phyloP scores from a whole-genome alignment of 306 rosid genomes.

The Cucumis melo region DNA sequence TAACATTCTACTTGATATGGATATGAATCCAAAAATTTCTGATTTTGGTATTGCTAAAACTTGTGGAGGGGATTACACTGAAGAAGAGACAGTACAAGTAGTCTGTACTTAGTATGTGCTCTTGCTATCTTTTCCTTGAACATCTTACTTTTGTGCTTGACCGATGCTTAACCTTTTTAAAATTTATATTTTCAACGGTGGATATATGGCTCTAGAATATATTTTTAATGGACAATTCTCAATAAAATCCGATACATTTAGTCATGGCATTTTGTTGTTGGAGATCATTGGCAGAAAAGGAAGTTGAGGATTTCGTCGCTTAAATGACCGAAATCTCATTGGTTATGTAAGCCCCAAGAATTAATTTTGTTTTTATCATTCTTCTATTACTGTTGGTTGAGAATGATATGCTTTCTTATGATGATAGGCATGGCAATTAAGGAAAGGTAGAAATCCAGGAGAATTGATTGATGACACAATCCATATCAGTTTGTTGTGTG shows the following conservation, averaged over 20 bases:
- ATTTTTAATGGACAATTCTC: conserved; percentile 13
- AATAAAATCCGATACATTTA: conserved; percentile 7
- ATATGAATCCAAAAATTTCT: too few relatives aligned
- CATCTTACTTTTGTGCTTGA: neutral
- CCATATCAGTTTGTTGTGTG: conserved; percentile 12
- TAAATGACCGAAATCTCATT: neutral
- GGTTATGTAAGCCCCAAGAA: neutral
- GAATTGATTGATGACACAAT: conserved; percentile 10
- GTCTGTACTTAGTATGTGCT: too few relatives aligned
- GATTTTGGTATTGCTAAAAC: too few relatives aligned
- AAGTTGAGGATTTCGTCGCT: conserved; percentile 1
- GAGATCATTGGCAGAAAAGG: conserved; percentile 15
- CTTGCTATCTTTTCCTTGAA: neutral
- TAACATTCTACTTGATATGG: too few relatives aligned
- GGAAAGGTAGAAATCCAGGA: conserved; percentile 8
- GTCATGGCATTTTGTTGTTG: conserved; percentile 12
- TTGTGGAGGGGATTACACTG: too few relatives aligned
- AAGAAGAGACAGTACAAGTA: too few relatives aligned
- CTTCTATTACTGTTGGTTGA: neutral
- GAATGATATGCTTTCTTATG: neutral
- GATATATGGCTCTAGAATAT: conserved; percentile 20
- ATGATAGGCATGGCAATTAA: conserved; percentile 18
- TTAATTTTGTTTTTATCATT: neutral
- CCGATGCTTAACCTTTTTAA: neutral
- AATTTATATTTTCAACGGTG: neutral